phyloP scores from a whole-genome alignment of 2,329 filamentous ascomycete genomes.

The Diaporthe caulivora region DNA sequence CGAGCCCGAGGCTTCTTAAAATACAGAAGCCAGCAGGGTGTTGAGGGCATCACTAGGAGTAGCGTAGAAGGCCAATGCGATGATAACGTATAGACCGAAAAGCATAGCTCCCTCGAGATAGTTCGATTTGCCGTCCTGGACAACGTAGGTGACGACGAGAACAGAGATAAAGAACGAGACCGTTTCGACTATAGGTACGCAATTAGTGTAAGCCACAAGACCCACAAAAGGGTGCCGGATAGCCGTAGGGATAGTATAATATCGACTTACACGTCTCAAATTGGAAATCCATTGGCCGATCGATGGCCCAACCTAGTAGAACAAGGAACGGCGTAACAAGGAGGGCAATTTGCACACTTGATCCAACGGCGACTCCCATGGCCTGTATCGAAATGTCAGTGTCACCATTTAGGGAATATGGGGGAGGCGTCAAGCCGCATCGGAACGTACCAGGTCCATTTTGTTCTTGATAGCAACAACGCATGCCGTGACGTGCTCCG shows the following conservation, averaged over 20 bases:
- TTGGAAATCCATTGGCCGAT: slow-evolving; percentile 81
- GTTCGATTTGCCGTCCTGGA: slow-evolving; percentile 86
- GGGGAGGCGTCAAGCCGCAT: background rate
- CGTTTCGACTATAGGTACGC: slow-evolving; percentile 69
- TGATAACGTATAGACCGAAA: slow-evolving; percentile 68
- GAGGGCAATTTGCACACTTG: slow-evolving; percentile 85
- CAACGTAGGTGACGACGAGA: slow-evolving; percentile 80
- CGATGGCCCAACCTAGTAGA: slow-evolving; percentile 82
- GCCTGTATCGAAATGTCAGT: slow-evolving; percentile 57
- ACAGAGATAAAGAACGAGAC: slow-evolving; percentile 83
- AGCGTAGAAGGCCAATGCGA: slow-evolving; percentile 71
- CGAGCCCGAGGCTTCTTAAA: background rate
- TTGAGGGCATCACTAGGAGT: slow-evolving; percentile 64
- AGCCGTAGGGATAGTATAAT: background rate
- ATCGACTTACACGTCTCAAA: slow-evolving; percentile 74
- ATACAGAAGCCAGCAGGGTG: slow-evolving; percentile 43
- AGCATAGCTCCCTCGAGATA: slow-evolving; percentile 85
- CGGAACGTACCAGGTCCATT: slow-evolving; percentile 66
- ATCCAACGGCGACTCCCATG: slow-evolving; percentile 85
- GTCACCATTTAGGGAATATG: background rate
- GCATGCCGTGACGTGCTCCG: slow-evolving; percentile 85
- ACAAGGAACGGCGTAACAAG: slow-evolving; percentile 86
- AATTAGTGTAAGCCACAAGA: slow-evolving; percentile 33
- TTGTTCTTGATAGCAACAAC: slow-evolving; percentile 84
- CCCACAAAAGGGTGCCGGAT: background rate